Conservation (phyloP, 352 stramenopile species). For the Pythium rishiriense region DNA sequence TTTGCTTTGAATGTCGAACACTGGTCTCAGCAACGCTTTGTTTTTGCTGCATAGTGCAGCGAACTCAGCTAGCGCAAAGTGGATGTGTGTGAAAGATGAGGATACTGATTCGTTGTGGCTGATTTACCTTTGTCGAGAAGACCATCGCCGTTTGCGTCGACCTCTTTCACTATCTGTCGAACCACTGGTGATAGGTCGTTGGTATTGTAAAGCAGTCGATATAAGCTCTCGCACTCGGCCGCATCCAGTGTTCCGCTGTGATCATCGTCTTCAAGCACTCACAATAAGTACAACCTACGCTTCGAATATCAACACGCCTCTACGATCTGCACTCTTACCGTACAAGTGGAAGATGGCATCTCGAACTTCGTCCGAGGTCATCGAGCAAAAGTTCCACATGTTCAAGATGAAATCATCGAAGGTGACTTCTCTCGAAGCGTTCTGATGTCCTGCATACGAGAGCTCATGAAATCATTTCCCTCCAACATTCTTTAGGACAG, state of each 20-base stretch:
- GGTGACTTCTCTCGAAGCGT: conserved; percentile 32
- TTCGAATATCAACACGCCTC: no score
- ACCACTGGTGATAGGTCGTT: conserved; percentile 38
- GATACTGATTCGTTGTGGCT: not conserved
- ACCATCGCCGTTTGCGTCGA: conserved; percentile 36
- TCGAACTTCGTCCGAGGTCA: conserved; percentile 39
- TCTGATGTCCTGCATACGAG: conserved; percentile 38
- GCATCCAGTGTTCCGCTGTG: conserved; percentile 42
- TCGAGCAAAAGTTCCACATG: conserved; percentile 65
- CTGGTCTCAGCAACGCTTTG: conserved; percentile 39
- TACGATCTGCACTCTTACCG: no score
- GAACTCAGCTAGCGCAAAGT: conserved; percentile 37
- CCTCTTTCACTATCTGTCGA: conserved; percentile 34
- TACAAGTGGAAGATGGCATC: conserved; percentile 51
- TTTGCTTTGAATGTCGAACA: conserved; percentile 39
- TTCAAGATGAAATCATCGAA: conserved; percentile 67
- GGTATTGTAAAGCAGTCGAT: conserved; percentile 51
- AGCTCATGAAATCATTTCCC: not conserved
- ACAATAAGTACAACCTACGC: no score
- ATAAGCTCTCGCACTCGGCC: conserved; percentile 52
- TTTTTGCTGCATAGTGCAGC: conserved; percentile 38
- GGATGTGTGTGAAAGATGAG: not conserved
- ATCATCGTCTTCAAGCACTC: conserved; percentile 57
- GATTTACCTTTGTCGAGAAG: conserved; percentile 33
- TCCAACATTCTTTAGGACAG: not conserved